A percentile compares a stretch with the other conserved stretches of the same genome.
Evolutionary conservation across 2,329 filamentous ascomycete species (phyloP).

Genomic region (Trichoderma citrinoviride): DNA sequence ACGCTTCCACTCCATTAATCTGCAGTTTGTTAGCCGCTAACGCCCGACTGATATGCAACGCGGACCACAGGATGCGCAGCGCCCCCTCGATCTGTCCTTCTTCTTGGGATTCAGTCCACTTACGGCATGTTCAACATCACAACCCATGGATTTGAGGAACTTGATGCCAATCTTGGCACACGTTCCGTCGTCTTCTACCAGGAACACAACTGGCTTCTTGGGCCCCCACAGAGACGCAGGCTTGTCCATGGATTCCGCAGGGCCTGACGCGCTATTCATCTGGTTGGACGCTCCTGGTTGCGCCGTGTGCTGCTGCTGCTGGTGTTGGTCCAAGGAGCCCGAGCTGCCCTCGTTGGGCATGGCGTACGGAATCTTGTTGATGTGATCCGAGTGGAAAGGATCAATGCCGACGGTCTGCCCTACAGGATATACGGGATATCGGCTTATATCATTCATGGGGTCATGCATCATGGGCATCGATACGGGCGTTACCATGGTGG

Average conservation of each 20-base stretch:
- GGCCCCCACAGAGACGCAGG: conserved; percentile 52
- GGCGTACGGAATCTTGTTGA: conserved; percentile 90
- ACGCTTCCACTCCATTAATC: conserved; percentile 82
- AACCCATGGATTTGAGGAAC: conserved; percentile 64
- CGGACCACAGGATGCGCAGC: neutral
- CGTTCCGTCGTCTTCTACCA: conserved; percentile 80
- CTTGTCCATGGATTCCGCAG: conserved; percentile 37
- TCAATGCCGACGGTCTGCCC: conserved; percentile 90
- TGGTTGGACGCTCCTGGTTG: conserved; percentile 23
- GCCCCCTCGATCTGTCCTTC: neutral
- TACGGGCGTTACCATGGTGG: conserved; percentile 41
- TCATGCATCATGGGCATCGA: conserved; percentile 51
- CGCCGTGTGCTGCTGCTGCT: conserved; percentile 28
- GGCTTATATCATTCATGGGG: conserved; percentile 52
- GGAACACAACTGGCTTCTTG: conserved; percentile 73
- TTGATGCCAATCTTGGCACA: conserved; percentile 67
- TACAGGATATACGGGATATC: conserved; percentile 81
- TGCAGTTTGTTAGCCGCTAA: conserved; percentile 25
- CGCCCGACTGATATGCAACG: neutral
- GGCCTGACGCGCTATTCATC: conserved; percentile 24
- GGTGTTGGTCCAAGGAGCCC: conserved; percentile 41
- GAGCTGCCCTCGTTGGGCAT: conserved; percentile 54
- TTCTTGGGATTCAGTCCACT: conserved; percentile 29
- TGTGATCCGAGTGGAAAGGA: conserved; percentile 89
- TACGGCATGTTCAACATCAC: conserved; percentile 66